phyloP scores from a whole-genome alignment of 352 stramenopile genomes.

The Phytophthora pini region DNA sequence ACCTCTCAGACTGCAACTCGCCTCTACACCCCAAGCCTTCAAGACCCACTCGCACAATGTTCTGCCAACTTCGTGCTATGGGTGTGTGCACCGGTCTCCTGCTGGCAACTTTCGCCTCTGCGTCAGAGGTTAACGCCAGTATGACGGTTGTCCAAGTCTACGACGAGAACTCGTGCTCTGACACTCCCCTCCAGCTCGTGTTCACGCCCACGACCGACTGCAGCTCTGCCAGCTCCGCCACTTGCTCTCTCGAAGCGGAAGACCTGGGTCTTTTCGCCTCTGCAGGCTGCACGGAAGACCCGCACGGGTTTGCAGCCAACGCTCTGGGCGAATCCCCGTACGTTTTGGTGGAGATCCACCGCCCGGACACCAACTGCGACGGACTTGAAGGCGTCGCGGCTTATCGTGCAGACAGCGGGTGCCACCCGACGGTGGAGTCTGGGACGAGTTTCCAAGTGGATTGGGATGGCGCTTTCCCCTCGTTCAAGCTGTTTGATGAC shows the following conservation, averaged over 20 bases:
- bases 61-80: constrained; percentile 5
- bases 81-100: constrained; percentile 3
- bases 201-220: constrained; percentile 27
- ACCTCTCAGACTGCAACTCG: neutral
- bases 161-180: constrained; percentile 25
- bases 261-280: constrained; percentile 28
- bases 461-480: constrained; percentile 8
- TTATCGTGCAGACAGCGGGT: constrained; percentile 31
- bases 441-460: constrained; percentile 28
- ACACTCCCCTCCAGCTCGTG: constrained; percentile 23
- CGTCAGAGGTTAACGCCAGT: neutral
- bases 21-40: neutral
- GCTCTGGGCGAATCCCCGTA: constrained; percentile 19
- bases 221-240: neutral
- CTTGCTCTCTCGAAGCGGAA: constrained; percentile 23
- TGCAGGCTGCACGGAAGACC: constrained; percentile 25
- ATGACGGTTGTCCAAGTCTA: constrained; percentile 27
- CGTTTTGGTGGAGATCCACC: constrained; percentile 27
- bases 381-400: constrained; percentile 24
- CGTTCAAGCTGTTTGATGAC: constrained; percentile 30
- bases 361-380: constrained; percentile 16
- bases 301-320: constrained; percentile 2
- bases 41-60: constrained; percentile 15
- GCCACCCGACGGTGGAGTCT: constrained; percentile 29
- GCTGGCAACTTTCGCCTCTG: neutral